Percentiles rank a stretch among this genome's conserved stretches.
phyloP scores from a whole-genome alignment of 345 rosid species.

The Mercurialis annua region DNA sequence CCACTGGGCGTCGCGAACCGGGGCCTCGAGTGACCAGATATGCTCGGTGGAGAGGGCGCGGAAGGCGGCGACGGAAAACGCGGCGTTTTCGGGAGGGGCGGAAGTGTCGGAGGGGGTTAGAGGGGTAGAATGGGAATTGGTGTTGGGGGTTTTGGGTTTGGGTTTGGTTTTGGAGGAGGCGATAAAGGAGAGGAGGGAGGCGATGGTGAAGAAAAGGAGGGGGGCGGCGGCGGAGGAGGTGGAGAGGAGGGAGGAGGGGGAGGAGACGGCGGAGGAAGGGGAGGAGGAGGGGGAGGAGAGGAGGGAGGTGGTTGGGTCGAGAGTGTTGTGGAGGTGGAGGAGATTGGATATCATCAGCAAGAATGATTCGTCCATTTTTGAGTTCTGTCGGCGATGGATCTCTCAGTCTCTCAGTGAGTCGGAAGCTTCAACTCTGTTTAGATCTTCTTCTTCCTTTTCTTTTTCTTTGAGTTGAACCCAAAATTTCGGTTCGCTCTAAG shows the following conservation, averaged over 20 bases:
- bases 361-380: slow-evolving; percentile 83
- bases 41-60: slow-evolving; percentile 87
- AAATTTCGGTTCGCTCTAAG: too few relatives aligned
- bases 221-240: slow-evolving; percentile 30
- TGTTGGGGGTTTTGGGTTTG: slow-evolving; percentile 6
- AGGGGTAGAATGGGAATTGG: slow-evolving; percentile 8
- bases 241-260: slow-evolving; percentile 33
- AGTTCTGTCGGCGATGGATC: too few relatives aligned
- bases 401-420: too few relatives aligned
- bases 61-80: slow-evolving; percentile 78
- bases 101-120: slow-evolving; percentile 36
- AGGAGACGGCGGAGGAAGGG: slow-evolving; percentile 30
- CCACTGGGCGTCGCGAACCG: slow-evolving; percentile 90
- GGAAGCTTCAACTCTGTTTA: too few relatives aligned
- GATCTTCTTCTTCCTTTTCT: too few relatives aligned
- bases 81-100: slow-evolving; percentile 40
- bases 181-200: slow-evolving; percentile 38
- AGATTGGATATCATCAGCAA: slow-evolving; percentile 84
- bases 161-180: slow-evolving; percentile 22
- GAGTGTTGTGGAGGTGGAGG: slow-evolving; percentile 82
- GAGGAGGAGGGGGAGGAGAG: slow-evolving; percentile 46
- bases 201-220: slow-evolving; percentile 37
- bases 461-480: too few relatives aligned
- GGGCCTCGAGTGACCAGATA: slow-evolving; percentile 78
- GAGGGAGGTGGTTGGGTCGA: slow-evolving; percentile 66